Evolutionary conservation across 2,329 filamentous ascomycete species (phyloP).

Genomic region (Mycosphaerella sp.): DNA sequence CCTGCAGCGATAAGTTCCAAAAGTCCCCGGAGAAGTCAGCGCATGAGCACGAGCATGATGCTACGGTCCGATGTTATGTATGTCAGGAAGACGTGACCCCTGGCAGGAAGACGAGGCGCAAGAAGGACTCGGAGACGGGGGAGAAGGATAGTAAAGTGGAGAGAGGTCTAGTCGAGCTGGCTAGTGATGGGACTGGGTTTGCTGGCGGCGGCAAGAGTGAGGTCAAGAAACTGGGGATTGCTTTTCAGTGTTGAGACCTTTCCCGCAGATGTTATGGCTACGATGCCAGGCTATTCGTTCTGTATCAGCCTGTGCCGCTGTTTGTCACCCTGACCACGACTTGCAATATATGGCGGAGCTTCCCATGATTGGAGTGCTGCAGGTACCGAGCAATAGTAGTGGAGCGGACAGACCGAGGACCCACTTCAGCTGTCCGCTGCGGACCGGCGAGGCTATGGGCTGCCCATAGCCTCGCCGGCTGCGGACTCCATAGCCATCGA

Average conservation of each 20-base stretch:
- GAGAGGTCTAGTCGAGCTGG: constrained; percentile 70
- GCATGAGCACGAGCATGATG: constrained; percentile 52
- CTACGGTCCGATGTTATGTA: constrained; percentile 66
- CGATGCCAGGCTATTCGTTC: too few relatives aligned
- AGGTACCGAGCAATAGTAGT: too few relatives aligned
- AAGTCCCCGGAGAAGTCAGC: constrained; percentile 50
- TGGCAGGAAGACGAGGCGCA: constrained; percentile 25
- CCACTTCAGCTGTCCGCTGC: too few relatives aligned
- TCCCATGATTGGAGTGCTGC: too few relatives aligned
- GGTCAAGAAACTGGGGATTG: constrained; percentile 70
- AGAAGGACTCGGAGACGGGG: constrained; percentile 19
- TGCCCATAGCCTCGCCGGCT: too few relatives aligned
- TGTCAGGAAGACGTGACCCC: constrained; percentile 70
- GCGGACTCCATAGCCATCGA: too few relatives aligned
- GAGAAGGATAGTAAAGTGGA: constrained; percentile 51
- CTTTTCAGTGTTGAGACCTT: constrained; percentile 64
- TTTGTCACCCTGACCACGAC: too few relatives aligned
- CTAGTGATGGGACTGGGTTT: constrained; percentile 86
- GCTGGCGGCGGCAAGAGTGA: constrained; percentile 78
- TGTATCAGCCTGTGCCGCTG: too few relatives aligned
- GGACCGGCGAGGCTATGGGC: too few relatives aligned
- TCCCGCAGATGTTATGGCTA: too few relatives aligned
- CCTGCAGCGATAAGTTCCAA: constrained; percentile 80
- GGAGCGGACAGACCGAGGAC: too few relatives aligned
- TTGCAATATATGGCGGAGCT: too few relatives aligned